phyloP scores from a whole-genome alignment of 148 eudicot genomes.

The Oxyria digyna region DNA sequence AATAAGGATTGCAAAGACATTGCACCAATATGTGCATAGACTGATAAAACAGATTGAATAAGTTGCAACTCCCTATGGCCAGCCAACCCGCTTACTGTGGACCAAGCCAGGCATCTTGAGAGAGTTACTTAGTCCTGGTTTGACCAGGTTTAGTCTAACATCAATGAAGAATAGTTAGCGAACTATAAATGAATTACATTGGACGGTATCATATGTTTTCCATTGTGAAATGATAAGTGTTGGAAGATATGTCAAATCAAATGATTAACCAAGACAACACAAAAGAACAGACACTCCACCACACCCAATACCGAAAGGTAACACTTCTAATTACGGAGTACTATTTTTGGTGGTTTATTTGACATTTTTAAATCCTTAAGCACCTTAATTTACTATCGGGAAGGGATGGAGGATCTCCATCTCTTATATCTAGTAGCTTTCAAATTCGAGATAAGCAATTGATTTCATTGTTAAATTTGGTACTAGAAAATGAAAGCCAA shows the following conservation, averaged over 20 bases:
- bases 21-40: too few species aligned
- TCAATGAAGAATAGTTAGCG: too few species aligned
- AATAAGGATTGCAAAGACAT: too few species aligned
- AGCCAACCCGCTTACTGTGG: too few species aligned
- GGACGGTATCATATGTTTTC: background rate
- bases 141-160: too few species aligned
- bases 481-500: background rate
- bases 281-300: background rate
- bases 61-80: too few species aligned
- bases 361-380: background rate
- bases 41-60: too few species aligned
- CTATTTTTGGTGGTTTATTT: background rate
- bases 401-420: background rate
- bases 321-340: background rate
- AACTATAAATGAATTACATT: too few species aligned
- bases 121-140: too few species aligned
- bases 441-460: background rate
- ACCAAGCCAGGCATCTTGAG: too few species aligned
- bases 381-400: background rate
- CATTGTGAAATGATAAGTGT: background rate
- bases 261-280: background rate
- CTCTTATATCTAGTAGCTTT: constrained; percentile 4
- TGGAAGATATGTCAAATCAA: constrained; percentile 3
- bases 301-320: background rate
- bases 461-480: background rate